Percentiles rank a stretch among this genome's conserved stretches.
phyloP scores from a whole-genome alignment of 106 monocot genomes.

The Dioscorea zingiberensis region DNA sequence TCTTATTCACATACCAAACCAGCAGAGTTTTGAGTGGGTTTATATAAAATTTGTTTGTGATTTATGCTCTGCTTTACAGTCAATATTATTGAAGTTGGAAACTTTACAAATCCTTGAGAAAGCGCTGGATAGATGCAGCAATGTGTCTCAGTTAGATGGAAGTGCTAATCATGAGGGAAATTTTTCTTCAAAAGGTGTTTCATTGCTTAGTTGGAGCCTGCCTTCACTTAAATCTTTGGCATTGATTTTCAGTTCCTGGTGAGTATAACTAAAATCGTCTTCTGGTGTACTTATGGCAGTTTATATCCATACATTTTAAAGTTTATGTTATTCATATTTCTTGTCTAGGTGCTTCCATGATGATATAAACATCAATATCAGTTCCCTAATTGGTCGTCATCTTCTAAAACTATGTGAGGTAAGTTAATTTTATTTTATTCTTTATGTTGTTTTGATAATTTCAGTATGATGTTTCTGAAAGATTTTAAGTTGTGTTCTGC shows the following conservation, averaged over 20 bases:
- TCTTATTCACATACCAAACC: neutral
- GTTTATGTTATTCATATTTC: neutral
- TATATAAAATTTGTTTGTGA: neutral
- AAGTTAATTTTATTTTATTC: slow-evolving; percentile 1
- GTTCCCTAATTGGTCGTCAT: slow-evolving; percentile 32
- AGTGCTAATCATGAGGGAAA: slow-evolving; percentile 30
- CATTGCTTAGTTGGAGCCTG: slow-evolving; percentile 41
- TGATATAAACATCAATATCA: slow-evolving; percentile 28
- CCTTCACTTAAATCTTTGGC: slow-evolving; percentile 69
- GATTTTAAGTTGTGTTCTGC: too few relatives aligned
- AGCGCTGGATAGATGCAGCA: slow-evolving; percentile 37
- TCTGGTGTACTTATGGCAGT: neutral
- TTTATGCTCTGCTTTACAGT: slow-evolving; percentile 30
- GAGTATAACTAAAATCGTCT: slow-evolving; percentile 19
- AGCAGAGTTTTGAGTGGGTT: neutral
- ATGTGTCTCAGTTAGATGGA: slow-evolving; percentile 26
- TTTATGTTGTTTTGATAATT: neutral
- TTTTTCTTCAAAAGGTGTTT: slow-evolving; percentile 18
- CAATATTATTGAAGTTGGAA: slow-evolving; percentile 50
- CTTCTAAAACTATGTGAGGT: slow-evolving; percentile 76
- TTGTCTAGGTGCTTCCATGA: slow-evolving; percentile 33
- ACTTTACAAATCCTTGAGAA: slow-evolving; percentile 32
- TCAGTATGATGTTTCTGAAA: too few relatives aligned
- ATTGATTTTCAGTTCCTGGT: slow-evolving; percentile 42
- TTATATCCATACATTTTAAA: slow-evolving; percentile 1